Conservation (phyloP, 2,329 filamentous ascomycete genomes). For the Chalaropsis thielavioides region DNA sequence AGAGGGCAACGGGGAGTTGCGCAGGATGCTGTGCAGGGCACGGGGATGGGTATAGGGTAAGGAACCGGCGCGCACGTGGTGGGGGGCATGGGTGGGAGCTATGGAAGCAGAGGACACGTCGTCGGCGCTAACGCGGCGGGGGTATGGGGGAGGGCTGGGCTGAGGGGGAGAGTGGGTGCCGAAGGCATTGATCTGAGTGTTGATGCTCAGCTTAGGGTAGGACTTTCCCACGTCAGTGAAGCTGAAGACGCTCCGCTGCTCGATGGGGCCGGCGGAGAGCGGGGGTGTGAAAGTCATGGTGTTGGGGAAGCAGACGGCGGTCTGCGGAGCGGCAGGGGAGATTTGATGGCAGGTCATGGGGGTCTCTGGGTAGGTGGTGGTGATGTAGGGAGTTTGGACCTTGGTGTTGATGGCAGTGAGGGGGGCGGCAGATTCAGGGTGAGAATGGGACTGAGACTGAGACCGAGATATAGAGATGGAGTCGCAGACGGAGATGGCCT, state of each 20-base stretch:
- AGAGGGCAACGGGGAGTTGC: conserved; percentile 47
- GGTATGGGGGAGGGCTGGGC: conserved; percentile 6
- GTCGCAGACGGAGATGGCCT: background rate
- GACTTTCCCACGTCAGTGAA: conserved; percentile 10
- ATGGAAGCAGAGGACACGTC: conserved; percentile 22
- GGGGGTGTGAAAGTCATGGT: conserved; percentile 46
- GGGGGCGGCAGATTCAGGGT: conserved; percentile 9
- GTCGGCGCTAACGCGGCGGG: conserved; percentile 5
- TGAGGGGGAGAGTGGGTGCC: conserved; percentile 1
- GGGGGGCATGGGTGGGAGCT: conserved; percentile 38
- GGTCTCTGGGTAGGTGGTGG: conserved; percentile 38
- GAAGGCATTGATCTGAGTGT: conserved; percentile 15
- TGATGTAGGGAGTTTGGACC: conserved; percentile 22
- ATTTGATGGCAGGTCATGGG: conserved; percentile 37
- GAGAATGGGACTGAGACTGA: background rate
- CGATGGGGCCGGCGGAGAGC: conserved; percentile 38
- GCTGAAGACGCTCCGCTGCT: conserved; percentile 21
- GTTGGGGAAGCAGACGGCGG: conserved; percentile 35
- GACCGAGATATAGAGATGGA: background rate
- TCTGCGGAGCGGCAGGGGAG: conserved; percentile 32
- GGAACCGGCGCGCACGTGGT: conserved; percentile 21
- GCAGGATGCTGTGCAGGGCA: conserved; percentile 47
- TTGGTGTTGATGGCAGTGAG: conserved; percentile 15
- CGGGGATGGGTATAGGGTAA: conserved; percentile 45
- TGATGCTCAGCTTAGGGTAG: conserved; percentile 16